Percentiles rank a stretch among this genome's conserved stretches.
Evolutionary conservation across 2,329 filamentous ascomycete species (phyloP).

Genomic region (Neopestalotiopsis sp.): DNA sequence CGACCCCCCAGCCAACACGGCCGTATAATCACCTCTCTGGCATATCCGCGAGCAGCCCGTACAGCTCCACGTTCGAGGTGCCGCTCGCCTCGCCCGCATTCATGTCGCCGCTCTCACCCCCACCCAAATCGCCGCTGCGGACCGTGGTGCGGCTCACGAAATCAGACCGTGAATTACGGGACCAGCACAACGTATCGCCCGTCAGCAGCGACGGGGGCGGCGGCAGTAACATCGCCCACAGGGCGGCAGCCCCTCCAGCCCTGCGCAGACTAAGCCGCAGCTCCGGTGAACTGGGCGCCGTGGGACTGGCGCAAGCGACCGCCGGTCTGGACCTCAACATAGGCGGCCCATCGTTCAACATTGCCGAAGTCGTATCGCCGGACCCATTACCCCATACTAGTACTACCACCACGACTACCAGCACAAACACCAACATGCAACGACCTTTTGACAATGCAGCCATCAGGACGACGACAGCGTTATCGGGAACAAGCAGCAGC

Average conservation of each 20-base stretch:
- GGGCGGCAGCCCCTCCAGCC: background rate
- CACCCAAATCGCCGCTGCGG: slow-evolving; percentile 2
- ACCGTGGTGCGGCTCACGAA: background rate
- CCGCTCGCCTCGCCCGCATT: slow-evolving; percentile 1
- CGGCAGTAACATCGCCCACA: background rate
- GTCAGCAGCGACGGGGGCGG: background rate
- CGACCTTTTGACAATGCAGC: background rate
- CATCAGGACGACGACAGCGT: background rate
- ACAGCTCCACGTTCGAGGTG: slow-evolving; percentile 15
- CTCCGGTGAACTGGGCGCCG: slow-evolving; percentile 4
- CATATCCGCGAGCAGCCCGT: background rate
- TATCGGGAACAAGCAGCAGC: background rate
- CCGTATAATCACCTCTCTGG: background rate
- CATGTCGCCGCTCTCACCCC: slow-evolving; percentile 11
- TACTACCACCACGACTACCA: background rate
- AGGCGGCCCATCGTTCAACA: background rate
- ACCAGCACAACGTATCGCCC: background rate
- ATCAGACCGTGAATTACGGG: background rate
- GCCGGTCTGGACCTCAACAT: slow-evolving; percentile 1
- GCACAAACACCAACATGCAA: background rate
- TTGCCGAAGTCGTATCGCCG: background rate
- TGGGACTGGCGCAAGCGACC: slow-evolving; percentile 5
- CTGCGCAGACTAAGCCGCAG: slow-evolving; percentile 7
- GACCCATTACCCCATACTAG: background rate
- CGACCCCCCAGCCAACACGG: background rate